Evolutionary conservation across 2,329 filamentous ascomycete species (phyloP), one percentile per base, ranked within the genome.

Genomic region (Colletotrichum nymphaeae): DNA sequence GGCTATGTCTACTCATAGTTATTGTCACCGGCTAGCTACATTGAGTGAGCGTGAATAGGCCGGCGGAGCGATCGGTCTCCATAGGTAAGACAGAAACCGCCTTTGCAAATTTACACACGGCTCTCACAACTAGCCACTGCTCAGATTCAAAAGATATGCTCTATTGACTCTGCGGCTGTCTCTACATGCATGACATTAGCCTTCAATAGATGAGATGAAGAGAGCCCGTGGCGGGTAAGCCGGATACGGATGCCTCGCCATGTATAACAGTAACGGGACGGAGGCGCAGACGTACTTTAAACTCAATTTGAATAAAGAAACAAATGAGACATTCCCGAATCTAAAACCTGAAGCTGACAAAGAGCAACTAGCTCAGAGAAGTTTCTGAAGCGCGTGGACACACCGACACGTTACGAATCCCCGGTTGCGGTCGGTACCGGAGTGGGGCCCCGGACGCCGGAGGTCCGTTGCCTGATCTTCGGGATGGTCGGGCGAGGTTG

Each of bases 131-230:
- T 32, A 32, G 1, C 9, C 30, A 32, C 30, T 32, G 8, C 32
- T 49, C 9, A 24, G n/a, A 24, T 8, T 19, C 2, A 5, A 35
- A 9, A 11, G 4, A 22, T 3, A 5, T 3, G 5, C 12, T 14
- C 16, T 12, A 22, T 49, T 52, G 26, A 8, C 49, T 14, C 24
- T 55, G 22, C 56, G 37, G 42, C 9, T 60, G 42, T 55, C 57
- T 32, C 8, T 16, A 24, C 22, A 16, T 35, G 63, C 57, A 28
- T 57, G 46, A 11, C 32, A 62, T 56, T 56, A 49, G 16, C 32
- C 55, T 49, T 30, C 9, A 4, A 26, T 5, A 56, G 37, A 63
- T 64, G 65, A 46, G 58, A 72, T 49, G 69, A 49, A 58, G 49
- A 28, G 42, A 57, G 42, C 35, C n/a, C 16, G 26, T 57, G 32